These are phyloP conservation scores for Fusarium clavum DNA, from an alignment of 2,329 filamentous ascomycete genomes.

Conservation along the genomic window DNA sequence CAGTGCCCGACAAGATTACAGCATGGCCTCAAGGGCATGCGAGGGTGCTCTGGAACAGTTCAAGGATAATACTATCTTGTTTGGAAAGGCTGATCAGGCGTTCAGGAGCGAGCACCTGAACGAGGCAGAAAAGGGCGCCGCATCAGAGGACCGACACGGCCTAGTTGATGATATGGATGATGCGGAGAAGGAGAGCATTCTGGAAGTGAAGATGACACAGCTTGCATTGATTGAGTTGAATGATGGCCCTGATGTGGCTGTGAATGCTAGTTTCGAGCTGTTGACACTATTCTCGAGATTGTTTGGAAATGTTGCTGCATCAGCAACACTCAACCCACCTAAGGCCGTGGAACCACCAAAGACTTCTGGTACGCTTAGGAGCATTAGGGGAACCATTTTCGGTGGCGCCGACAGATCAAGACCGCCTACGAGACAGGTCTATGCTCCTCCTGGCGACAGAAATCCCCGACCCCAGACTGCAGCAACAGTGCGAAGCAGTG, in stretches of 20 bases:
- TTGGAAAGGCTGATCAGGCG: conserved; percentile 68
- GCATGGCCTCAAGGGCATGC: conserved; percentile 83
- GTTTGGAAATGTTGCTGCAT: conserved; percentile 70
- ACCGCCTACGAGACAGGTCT: conserved; percentile 57
- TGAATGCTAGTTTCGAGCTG: conserved; percentile 89
- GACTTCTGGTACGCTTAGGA: conserved; percentile 78
- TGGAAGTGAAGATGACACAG: conserved; percentile 98
- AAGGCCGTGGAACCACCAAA: conserved; percentile 69
- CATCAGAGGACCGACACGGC: conserved; percentile 53
- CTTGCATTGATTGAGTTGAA: conserved; percentile 83
- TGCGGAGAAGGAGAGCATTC: conserved; percentile 83
- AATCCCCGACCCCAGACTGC: conserved; percentile 54
- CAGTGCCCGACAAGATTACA: conserved; percentile 86
- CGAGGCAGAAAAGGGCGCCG: conserved; percentile 56
- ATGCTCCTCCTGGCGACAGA: conserved; percentile 54
- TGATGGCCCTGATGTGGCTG: conserved; percentile 85
- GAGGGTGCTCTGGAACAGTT: conserved; percentile 94
- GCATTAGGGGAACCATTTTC: conserved; percentile 81
- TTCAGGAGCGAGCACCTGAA: conserved; percentile 77
- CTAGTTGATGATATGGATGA: conserved; percentile 84
- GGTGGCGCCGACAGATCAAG: conserved; percentile 65
- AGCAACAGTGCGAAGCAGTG: conserved; percentile 57
- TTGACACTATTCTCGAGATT: conserved; percentile 83
- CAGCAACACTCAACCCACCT: conserved; percentile 57
- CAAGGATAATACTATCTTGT: conserved; percentile 75